These are phyloP conservation scores for Pythium scleroteichum DNA, from an alignment of 352 stramenopile genomes.

Conservation along the genomic window DNA sequence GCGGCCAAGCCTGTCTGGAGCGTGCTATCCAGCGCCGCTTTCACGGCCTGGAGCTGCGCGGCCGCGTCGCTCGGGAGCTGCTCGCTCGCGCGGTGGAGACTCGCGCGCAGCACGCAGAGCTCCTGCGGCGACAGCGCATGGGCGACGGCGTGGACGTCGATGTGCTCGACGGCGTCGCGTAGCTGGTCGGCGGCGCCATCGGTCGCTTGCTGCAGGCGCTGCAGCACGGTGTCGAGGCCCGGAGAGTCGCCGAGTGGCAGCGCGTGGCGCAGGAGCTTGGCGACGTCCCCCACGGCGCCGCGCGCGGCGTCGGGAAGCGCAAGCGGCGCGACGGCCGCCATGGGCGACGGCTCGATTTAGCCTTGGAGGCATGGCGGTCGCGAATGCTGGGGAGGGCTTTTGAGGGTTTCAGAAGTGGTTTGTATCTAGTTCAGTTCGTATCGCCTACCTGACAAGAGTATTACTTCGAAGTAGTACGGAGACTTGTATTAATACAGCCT, in stretches of 20 bases:
- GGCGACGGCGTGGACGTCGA: constrained; percentile 5
- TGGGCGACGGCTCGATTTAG: no score
- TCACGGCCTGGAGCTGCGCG: background rate
- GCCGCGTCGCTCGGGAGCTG: constrained; percentile 6
- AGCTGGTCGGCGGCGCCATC: background rate
- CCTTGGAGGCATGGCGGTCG: no score
- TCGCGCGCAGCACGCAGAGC: constrained; percentile 7
- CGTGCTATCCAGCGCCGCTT: background rate
- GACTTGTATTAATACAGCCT: no score
- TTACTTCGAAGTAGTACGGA: no score
- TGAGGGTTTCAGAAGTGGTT: no score
- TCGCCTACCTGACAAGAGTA: no score
- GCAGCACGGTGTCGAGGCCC: background rate
- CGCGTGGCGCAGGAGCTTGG: constrained; percentile 10
- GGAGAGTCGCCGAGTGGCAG: background rate
- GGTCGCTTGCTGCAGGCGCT: background rate
- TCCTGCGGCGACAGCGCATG: constrained; percentile 1
- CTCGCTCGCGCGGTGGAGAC: background rate
- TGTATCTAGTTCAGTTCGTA: no score
- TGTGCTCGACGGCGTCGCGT: constrained; percentile 1
- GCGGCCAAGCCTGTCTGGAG: background rate
- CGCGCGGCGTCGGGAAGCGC: no score
- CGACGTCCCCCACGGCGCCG: background rate
- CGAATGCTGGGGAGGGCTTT: no score
- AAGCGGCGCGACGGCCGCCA: no score